Evolutionary conservation across 1,284 basidiomycete genomes (phyloP).

Genomic region (Austropuccinia psidii): DNA sequence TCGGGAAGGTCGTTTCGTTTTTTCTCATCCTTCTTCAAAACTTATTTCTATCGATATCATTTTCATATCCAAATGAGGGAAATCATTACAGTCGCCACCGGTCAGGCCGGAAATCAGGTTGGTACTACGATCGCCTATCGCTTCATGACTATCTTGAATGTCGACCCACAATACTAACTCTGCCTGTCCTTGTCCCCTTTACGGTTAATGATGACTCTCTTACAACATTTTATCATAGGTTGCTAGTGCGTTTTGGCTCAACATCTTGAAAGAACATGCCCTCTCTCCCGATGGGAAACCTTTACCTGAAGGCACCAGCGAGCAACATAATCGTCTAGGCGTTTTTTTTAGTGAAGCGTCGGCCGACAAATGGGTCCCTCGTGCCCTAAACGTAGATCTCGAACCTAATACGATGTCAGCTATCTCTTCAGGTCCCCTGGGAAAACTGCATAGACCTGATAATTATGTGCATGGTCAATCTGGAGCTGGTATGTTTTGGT

Average conservation of each 20-base stretch:
- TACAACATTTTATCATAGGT: slow-evolving; percentile 46
- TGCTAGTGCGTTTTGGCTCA: slow-evolving; percentile 68
- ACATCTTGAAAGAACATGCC: slow-evolving; percentile 71
- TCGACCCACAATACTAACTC: background rate
- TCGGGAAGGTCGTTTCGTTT: too few species aligned
- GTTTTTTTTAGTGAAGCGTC: slow-evolving; percentile 47
- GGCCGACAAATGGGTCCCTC: slow-evolving; percentile 46
- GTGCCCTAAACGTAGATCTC: slow-evolving; percentile 44
- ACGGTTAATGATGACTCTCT: background rate
- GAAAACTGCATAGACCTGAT: slow-evolving; percentile 47
- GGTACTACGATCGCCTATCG: slow-evolving; percentile 15
- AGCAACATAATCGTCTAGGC: slow-evolving; percentile 43
- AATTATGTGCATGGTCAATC: slow-evolving; percentile 45
- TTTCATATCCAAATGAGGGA: slow-evolving; percentile 31
- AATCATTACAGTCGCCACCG: slow-evolving; percentile 42
- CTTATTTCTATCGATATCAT: too few species aligned
- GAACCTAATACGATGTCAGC: slow-evolving; percentile 48
- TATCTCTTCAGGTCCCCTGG: slow-evolving; percentile 45
- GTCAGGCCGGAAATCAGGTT: slow-evolving; percentile 62
- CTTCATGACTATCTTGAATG: background rate
- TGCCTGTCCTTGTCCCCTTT: background rate
- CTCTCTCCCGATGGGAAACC: slow-evolving; percentile 62
- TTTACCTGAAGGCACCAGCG: slow-evolving; percentile 37
- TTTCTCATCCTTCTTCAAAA: too few species aligned
- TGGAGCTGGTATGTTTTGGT: slow-evolving; percentile 47